Evolutionary conservation across 129 eudicot genomes (phyloP).

Genomic region (Lactuca saligna): DNA sequence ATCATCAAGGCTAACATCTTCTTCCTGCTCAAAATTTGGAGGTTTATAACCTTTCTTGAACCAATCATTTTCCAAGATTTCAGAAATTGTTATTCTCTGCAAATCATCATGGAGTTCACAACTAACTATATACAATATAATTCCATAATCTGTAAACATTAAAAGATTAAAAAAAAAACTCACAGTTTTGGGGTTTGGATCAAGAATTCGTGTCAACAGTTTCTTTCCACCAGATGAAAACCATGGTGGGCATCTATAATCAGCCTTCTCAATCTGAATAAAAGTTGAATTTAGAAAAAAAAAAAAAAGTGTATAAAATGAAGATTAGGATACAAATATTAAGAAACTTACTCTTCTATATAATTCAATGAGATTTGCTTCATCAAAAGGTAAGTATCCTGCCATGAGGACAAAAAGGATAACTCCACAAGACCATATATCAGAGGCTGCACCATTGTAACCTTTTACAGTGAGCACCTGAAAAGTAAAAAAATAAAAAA

Average conservation of each 20-base stretch:
- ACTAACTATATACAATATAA: background rate
- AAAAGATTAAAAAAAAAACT: slow-evolving; percentile 32
- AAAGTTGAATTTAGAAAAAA: background rate
- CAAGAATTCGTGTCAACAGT: slow-evolving; percentile 63
- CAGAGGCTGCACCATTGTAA: slow-evolving; percentile 85
- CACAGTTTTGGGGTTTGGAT: slow-evolving; percentile 78
- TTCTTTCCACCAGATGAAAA: slow-evolving; percentile 61
- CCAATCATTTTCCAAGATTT: slow-evolving; percentile 80
- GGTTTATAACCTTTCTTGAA: slow-evolving; percentile 77
- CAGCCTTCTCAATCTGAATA: slow-evolving; percentile 68
- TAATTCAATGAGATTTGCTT: slow-evolving; percentile 62
- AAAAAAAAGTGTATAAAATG: background rate
- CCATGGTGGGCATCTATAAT: slow-evolving; percentile 76
- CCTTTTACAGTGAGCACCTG: slow-evolving; percentile 86
- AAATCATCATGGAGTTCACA: background rate
- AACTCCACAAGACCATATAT: slow-evolving; percentile 96
- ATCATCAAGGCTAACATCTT: slow-evolving; percentile 78
- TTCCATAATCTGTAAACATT: background rate
- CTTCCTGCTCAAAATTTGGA: slow-evolving; percentile 68
- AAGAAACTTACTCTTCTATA: slow-evolving; percentile 57
- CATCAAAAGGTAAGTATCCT: slow-evolving; percentile 92
- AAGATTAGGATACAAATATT: background rate
- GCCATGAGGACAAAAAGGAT: slow-evolving; percentile 97
- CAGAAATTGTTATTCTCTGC: slow-evolving; percentile 76
- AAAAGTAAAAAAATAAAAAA: slow-evolving; percentile 3